Conservation (phyloP, 495 filamentous ascomycete genomes). For the Trichoderma virens region DNA sequence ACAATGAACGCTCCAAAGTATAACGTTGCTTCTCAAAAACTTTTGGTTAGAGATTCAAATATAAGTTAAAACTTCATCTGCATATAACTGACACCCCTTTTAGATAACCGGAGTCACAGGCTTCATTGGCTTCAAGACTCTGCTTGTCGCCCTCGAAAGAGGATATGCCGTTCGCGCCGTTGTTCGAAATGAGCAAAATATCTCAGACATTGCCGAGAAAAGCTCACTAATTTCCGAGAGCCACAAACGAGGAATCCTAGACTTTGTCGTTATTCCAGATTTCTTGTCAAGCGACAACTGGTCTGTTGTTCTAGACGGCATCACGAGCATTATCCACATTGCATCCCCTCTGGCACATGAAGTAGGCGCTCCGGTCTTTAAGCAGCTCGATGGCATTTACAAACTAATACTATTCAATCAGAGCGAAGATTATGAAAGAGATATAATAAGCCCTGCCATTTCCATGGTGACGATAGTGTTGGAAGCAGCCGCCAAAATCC, state of each 20-base stretch:
- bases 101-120: background rate
- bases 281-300: background rate
- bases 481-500: background rate
- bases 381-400: background rate
- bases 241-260: background rate
- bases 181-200: background rate
- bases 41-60: background rate
- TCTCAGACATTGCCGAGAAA: background rate
- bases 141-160: background rate
- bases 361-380: background rate
- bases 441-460: background rate
- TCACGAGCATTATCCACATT: background rate
- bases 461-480: background rate
- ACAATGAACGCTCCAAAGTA: background rate
- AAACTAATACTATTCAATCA: background rate
- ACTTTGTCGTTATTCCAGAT: background rate
- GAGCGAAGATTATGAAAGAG: background rate
- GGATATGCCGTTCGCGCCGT: background rate
- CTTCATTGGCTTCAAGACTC: background rate
- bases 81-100: no score
- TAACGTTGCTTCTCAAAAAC: background rate
- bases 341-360: background rate
- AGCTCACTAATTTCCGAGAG: background rate
- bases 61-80: no score
- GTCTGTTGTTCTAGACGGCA: background rate